Conservation (phyloP, 352 stramenopile species). For the Globisporangium paddicum region DNA sequence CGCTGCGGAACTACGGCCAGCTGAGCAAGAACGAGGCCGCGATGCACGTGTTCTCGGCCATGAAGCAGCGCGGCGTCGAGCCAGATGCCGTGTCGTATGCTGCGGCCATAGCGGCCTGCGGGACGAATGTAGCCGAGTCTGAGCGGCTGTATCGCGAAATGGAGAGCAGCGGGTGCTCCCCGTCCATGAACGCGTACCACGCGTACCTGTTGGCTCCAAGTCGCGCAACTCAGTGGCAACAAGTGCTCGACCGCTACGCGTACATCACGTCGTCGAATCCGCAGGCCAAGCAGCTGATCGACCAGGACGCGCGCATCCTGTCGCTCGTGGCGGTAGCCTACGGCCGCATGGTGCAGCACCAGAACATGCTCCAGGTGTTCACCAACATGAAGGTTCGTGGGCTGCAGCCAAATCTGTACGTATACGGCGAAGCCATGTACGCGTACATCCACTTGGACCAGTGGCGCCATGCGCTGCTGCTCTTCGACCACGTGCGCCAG, state of each 20-base stretch:
- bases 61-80: conserved; percentile 29
- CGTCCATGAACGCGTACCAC: conserved; percentile 24
- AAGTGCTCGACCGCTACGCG: conserved; percentile 16
- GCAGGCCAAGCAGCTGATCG: conserved; percentile 18
- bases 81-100: conserved; percentile 55
- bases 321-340: conserved; percentile 61
- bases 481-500: conserved; percentile 67
- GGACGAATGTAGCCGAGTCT: conserved; percentile 32
- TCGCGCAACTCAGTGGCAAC: conserved; percentile 12
- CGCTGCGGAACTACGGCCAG: conserved; percentile 49
- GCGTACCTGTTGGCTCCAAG: conserved; percentile 26
- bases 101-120: conserved; percentile 48
- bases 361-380: conserved; percentile 63
- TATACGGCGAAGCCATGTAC: conserved; percentile 66
- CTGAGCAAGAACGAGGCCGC: conserved; percentile 33
- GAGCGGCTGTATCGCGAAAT: conserved; percentile 46
- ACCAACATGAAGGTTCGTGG: conserved; percentile 70
- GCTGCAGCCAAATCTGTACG: conserved; percentile 57
- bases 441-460: conserved; percentile 60
- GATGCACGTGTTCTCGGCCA: conserved; percentile 31
- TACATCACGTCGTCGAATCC: conserved; percentile 1
- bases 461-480: conserved; percentile 64
- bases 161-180: conserved; percentile 2
- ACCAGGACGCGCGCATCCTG: conserved; percentile 51
- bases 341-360: conserved; percentile 28